Conservation (phyloP, 257 asterid species). For the Solanum corneliomulleri region DNA sequence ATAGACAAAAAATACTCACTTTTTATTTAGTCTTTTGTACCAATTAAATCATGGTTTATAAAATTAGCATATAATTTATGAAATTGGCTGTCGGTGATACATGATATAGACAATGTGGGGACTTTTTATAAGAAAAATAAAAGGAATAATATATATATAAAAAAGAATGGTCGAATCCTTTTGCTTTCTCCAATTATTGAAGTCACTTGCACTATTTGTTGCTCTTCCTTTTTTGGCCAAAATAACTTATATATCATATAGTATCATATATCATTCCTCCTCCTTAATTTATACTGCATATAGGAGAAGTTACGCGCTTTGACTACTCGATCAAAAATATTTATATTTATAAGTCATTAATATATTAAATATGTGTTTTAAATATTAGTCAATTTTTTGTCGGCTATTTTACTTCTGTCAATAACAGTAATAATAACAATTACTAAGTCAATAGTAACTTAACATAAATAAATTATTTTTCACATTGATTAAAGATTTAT, state of each 20-base stretch:
- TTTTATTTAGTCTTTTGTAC: not conserved
- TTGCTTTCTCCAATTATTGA: not conserved
- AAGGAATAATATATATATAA: not conserved
- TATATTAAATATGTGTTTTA: not conserved
- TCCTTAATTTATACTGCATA: not conserved
- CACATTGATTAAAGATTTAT: too few relatives aligned
- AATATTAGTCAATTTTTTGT: too few relatives aligned
- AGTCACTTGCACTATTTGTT: not conserved
- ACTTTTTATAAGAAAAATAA: not conserved
- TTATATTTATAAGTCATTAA: not conserved
- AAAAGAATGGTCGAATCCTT: not conserved
- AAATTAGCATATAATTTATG: not conserved
- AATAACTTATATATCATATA: not conserved
- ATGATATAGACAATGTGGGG: not conserved
- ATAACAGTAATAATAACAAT: not conserved
- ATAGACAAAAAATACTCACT: not conserved
- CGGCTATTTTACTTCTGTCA: accelerated
- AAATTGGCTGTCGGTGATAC: not conserved
- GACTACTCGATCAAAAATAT: not conserved
- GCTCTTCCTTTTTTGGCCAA: not conserved
- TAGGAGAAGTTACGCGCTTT: not conserved
- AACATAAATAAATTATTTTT: not conserved
- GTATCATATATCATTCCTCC: not conserved
- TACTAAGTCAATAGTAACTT: not conserved
- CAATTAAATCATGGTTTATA: not conserved